Evolutionary conservation across 129 eudicot species (phyloP).

Genomic region (Artemisia tridentata): DNA sequence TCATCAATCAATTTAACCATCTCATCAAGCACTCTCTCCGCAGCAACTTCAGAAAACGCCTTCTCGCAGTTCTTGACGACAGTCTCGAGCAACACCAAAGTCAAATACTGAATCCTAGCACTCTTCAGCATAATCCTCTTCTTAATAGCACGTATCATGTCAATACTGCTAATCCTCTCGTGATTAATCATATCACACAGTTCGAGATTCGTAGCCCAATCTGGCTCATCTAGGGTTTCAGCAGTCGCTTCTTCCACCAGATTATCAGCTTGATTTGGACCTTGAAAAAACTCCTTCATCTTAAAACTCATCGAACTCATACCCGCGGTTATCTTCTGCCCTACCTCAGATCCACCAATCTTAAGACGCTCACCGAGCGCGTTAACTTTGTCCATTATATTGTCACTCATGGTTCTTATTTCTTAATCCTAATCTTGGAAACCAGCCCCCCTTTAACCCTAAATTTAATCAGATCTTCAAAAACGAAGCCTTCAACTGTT

Average conservation of each 20-base stretch:
- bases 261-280: constrained; percentile 80
- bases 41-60: constrained; percentile 94
- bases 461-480: constrained; percentile 21
- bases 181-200: constrained; percentile 82
- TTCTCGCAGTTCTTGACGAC: constrained; percentile 89
- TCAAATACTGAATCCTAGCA: constrained; percentile 80
- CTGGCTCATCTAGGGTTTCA: constrained; percentile 78
- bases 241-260: constrained; percentile 92
- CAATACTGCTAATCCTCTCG: constrained; percentile 72
- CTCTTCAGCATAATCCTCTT: constrained; percentile 70
- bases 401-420: constrained; percentile 68
- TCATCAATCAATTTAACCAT: constrained; percentile 97
- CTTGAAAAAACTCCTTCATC: constrained; percentile 93
- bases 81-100: constrained; percentile 88
- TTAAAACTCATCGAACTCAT: constrained; percentile 88
- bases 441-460: neutral
- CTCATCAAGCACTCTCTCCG: constrained; percentile 96
- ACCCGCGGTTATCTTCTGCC: constrained; percentile 80
- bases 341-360: constrained; percentile 83
- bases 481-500: constrained; percentile 7
- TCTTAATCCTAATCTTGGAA: neutral
- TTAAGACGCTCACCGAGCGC: constrained; percentile 74
- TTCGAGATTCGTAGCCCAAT: constrained; percentile 85
- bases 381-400: constrained; percentile 84
- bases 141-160: constrained; percentile 79